Percentiles rank a stretch among this genome's conserved stretches.
Evolutionary conservation across 441 rosid genomes (phyloP).

Genomic region (Omphalea diandra): DNA sequence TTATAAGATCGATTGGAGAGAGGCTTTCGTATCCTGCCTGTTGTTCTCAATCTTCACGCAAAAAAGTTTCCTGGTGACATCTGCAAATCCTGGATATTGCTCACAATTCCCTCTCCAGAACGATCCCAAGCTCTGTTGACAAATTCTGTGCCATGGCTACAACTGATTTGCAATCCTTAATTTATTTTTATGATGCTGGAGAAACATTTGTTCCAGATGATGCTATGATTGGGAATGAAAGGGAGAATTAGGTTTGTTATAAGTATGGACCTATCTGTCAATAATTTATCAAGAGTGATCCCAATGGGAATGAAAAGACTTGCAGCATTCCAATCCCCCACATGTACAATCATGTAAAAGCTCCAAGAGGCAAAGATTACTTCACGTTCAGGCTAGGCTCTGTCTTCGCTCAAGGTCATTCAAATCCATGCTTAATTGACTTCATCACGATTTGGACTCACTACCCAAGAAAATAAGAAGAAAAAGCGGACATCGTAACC

Average conservation of each 20-base stretch:
- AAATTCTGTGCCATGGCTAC: constrained; percentile 5
- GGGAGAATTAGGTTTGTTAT: constrained; percentile 10
- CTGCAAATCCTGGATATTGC: not conserved
- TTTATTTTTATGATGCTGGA: too few species aligned
- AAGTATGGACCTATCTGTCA: constrained; percentile 14
- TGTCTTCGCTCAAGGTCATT: not conserved
- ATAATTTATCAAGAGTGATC: constrained; percentile 16
- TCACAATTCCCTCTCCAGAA: not conserved
- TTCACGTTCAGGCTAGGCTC: too few species aligned
- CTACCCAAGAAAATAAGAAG: not conserved
- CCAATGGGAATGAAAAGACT: constrained; percentile 20
- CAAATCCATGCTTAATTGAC: not conserved
- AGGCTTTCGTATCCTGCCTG: not conserved
- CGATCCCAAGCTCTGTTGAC: constrained; percentile 1
- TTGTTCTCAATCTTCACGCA: not conserved
- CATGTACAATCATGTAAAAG: too few species aligned
- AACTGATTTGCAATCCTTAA: too few species aligned
- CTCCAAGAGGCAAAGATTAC: not conserved
- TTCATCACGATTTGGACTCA: not conserved
- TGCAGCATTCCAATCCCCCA: not conserved
- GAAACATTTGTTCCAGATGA: not conserved
- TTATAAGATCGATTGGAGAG: not conserved
- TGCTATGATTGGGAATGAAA: constrained; percentile 1
- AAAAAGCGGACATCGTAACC: not conserved
- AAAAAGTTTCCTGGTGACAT: constrained; percentile 11